Evolutionary conservation across 345 rosid genomes (phyloP), one percentile per base, ranked within the genome.

Genomic region (Excoecaria agallocha): DNA sequence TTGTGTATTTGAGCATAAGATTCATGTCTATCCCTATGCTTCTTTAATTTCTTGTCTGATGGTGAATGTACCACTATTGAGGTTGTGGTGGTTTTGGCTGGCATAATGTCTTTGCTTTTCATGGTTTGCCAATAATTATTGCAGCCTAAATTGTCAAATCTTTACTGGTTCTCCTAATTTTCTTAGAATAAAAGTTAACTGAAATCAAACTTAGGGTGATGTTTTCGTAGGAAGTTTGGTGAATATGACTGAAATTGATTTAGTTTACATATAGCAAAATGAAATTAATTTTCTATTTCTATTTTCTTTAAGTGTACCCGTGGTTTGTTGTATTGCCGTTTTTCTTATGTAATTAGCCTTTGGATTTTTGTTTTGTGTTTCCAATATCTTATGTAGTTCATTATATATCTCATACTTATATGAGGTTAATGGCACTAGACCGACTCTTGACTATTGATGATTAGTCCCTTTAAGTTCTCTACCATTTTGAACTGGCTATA

Each of bases 401-500:
- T 51, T 38, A 8, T 15, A 50, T 37, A 17, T 63, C 24, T 17
- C 5, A 19, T 17, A 24, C 39, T 19, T 63, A 1, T 63, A 3
- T 38, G 0, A 63, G 35, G 52, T 12, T 38, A 20, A 63, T 35
- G 6, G 41, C 37, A 8, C 12, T 24, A 10, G 12, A 74, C 15
- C 25, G 19, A 35, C 37, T 69, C 55, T 69, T 51, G 22, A 51
- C 19, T 46, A 55, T 55, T 13, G 67, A 38, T 43, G 1, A 45
- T 30, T 13, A 39, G 1, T 43, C 25, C 10, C 12, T 54, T 8
- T 15, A 24, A 19, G 69, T 65, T 12, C 3, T 17, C 39, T 10
- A 52, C n/a, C 12, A 11, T 17, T 62, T 51, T 50, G 50, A 30
- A 17, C 71, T 69, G 57, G 17, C 63, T 76, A 52, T 77, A 94